Evolutionary conservation across 352 stramenopile genomes (phyloP).

Genomic region (Phytophthora fragariae): DNA sequence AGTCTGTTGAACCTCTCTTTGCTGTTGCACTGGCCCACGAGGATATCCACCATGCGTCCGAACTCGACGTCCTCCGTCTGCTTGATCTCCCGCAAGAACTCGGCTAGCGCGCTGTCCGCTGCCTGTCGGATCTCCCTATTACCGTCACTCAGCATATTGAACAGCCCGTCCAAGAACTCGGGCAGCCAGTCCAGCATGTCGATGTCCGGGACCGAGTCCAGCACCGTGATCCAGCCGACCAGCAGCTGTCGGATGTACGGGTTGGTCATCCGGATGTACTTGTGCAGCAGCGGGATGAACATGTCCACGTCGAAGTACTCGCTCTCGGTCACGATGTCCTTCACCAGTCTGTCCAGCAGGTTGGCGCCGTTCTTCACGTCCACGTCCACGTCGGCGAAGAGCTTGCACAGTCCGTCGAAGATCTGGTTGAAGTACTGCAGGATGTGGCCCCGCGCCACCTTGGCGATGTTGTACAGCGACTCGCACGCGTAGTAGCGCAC

Average conservation of each 20-base stretch:
- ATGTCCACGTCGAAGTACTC: conserved; percentile 98
- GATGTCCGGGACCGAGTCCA: conserved; percentile 99
- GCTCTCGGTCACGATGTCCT: conserved; percentile 99
- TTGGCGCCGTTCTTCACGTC: conserved; percentile 99
- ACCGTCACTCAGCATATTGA: conserved; percentile 99
- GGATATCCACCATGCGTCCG: conserved; percentile 97
- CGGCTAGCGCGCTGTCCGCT: conserved; percentile 93
- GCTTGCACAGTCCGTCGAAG: conserved; percentile 96
- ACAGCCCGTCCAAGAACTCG: conserved; percentile 99
- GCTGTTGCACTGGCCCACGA: conserved; percentile 97
- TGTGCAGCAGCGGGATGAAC: conserved; percentile 99
- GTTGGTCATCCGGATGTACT: conserved; percentile 99
- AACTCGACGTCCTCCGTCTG: conserved; percentile 97
- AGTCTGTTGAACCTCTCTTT: conserved; percentile 97
- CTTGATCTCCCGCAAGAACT: conserved; percentile 98
- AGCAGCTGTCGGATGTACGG: conserved; percentile 99
- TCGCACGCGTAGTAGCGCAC: conserved; percentile 99
- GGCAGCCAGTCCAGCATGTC: conserved; percentile 98
- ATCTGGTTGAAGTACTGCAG: conserved; percentile 99
- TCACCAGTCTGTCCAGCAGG: conserved; percentile 93
- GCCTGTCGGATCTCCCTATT: conserved; percentile 98
- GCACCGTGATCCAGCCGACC: conserved; percentile 98
- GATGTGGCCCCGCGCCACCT: conserved; percentile 95
- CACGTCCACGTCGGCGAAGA: conserved; percentile 99
- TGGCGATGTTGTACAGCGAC: conserved; percentile 99